Evolutionary conservation across 345 rosid genomes (phyloP), one percentile per base, ranked within the genome.

Genomic region (Citrus glauca): DNA sequence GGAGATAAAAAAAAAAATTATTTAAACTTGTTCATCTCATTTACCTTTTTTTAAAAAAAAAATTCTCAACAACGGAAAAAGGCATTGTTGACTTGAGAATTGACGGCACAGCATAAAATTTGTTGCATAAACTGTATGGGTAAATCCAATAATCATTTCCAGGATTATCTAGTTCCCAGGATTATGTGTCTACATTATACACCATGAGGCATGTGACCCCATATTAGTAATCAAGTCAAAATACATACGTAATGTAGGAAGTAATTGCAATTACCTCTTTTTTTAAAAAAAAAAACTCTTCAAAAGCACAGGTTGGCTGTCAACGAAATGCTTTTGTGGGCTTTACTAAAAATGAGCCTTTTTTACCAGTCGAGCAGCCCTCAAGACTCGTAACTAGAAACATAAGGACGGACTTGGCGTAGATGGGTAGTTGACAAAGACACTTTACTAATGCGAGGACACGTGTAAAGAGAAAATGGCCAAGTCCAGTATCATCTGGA

Each of bases 121-220:
- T 53, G 57, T 53, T 53, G 22, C 56, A 4, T 50, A 50, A 50
- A 50, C 19, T 50, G 2, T 24, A 3, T 10, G 10, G 40, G 38
- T 24, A 69, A 50, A 70, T 27, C 37, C 37, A 28, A 48, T 48
- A 13, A 69, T 69, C 30, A 42, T 71, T 30, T 40, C 25, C 32
- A 5, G 30, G 35, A 5, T 33, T 33, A 72, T 57, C 66, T 60
- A 72, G 14, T 56, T 61, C 27, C 42, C 53, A 16, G 4, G 28
- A 28, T 4, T 11, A 25, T 42, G 77, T 40, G 66, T 38, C 67
- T 4, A 8, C 8, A 17, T 37, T 13, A 37, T 9, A 48, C 37
- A 69, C 32, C 33, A 38, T 48, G 22, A 19, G 8, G 42, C 67
- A 79, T 68, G 74, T 74, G 75, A 61, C 22, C 20, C 27, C 35